Base-by-base conservation (phyloP, 208 protist genomes). In the Leishmania turanica region DNA sequence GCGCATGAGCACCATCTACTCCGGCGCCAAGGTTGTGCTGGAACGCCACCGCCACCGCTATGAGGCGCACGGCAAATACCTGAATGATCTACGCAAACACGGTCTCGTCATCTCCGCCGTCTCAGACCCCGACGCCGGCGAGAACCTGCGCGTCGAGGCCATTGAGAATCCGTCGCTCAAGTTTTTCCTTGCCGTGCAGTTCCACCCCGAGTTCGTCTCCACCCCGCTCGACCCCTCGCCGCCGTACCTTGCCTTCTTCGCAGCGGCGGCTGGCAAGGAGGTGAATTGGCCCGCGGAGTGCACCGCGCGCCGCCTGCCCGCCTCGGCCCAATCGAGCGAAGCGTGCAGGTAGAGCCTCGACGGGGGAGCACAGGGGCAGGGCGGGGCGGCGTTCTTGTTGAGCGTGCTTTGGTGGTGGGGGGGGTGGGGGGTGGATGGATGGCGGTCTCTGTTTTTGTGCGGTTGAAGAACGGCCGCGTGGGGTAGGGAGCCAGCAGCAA, bases 41-140 rank as follows among this genome's bases (percentile, higher is more conserved):
- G 99, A 99, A 91, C 96, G 99, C 51, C 99, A 99, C 87, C 96
- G 99, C 49, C 99, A 99, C 91, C 91, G 99, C 79, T 99, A 99
- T 82, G 99, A 99, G 89, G 97, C 99, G 58, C 99, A 99, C 86
- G 92, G 91, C 21, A 93, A 95, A 37, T 98, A 97, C 79, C 88
- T 99, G 1, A 75, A 93, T 15, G 78, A 96, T 47, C 84, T 99
- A 47, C 95, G 98, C 75, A 76, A 71, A 5, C 84, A 88, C 0
- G 99, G 99, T 15, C 66, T 99, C 51, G 37, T 82, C 47, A 99
- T 99, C 89, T 94, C 95, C 37, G 97, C 83, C 60, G 88, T 95
- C 60, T 92, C 97, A 68, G 92, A 98, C 73, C 90, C 93, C 17
- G 83, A 89, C 53, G 84, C 95, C 49, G 96, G 98, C 51, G 97